These are phyloP conservation scores for Nemophila menziesii DNA, from an alignment of 257 asterid genomes.

Conservation along the genomic window DNA sequence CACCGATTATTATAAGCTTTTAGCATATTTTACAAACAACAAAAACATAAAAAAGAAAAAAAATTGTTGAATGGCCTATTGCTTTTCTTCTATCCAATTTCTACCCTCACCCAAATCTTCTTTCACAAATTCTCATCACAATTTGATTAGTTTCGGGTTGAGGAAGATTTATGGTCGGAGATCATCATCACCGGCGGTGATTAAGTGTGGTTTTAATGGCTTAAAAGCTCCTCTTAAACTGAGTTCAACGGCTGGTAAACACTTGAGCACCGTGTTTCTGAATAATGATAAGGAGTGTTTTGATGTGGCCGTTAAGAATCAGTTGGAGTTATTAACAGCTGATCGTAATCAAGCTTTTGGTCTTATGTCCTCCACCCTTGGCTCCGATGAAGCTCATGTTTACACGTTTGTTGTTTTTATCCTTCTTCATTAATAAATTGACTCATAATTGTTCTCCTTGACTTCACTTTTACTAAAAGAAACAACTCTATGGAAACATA, in stretches of 20 bases:
- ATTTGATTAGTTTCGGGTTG: slow-evolving; percentile 10
- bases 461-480: neutral
- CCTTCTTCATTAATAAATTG: too few relatives aligned
- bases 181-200: slow-evolving; percentile 11
- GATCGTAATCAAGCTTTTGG: slow-evolving; percentile 50
- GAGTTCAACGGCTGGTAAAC: slow-evolving; percentile 49
- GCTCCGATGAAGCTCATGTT: slow-evolving; percentile 66
- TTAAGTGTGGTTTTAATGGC: slow-evolving; percentile 42
- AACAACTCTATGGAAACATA: too few relatives aligned
- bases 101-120: slow-evolving; percentile 9
- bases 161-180: slow-evolving; percentile 8
- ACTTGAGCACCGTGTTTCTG: slow-evolving; percentile 41
- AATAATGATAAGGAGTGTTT: slow-evolving; percentile 38
- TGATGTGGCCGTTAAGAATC: slow-evolving; percentile 34
- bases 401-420: slow-evolving; percentile 80
- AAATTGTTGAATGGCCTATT: slow-evolving; percentile 52
- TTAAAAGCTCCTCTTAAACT: slow-evolving; percentile 67
- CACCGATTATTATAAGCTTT: neutral
- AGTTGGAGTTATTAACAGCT: slow-evolving; percentile 43
- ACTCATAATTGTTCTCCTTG: too few relatives aligned
- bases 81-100: slow-evolving; percentile 27
- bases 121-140: too few relatives aligned
- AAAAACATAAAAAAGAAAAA: too few relatives aligned
- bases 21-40: neutral
- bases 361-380: slow-evolving; percentile 40